Evolutionary conservation across 2,329 filamentous ascomycete genomes (phyloP).

Genomic region (Bipolaris cookei): DNA sequence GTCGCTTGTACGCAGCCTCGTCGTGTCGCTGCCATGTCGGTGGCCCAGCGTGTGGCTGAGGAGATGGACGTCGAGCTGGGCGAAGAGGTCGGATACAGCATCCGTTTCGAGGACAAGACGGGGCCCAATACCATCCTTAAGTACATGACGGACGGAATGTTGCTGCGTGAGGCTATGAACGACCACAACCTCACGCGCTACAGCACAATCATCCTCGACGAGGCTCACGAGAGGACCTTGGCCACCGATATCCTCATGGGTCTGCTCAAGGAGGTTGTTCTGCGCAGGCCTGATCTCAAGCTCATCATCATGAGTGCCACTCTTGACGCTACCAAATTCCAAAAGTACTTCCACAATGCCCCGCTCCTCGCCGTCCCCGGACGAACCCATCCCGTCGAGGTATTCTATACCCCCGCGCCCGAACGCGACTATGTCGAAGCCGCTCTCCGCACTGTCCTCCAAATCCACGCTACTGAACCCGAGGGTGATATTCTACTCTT

Average conservation of each 20-base stretch:
- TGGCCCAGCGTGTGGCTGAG: conserved; percentile 94
- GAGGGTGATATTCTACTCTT: conserved; percentile 95
- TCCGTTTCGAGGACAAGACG: conserved; percentile 95
- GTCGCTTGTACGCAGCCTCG: conserved; percentile 97
- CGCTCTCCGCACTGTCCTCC: conserved; percentile 89
- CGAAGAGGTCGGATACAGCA: conserved; percentile 93
- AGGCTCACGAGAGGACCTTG: conserved; percentile 96
- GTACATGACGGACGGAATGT: conserved; percentile 99
- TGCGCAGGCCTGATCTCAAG: conserved; percentile 84
- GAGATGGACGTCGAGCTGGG: conserved; percentile 92
- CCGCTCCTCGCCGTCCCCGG: conserved; percentile 93
- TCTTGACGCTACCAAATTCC: conserved; percentile 96
- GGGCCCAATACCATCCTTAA: conserved; percentile 90
- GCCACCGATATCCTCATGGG: conserved; percentile 95
- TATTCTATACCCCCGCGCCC: conserved; percentile 96
- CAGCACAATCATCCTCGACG: conserved; percentile 96
- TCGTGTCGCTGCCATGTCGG: conserved; percentile 96
- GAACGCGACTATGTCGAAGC: conserved; percentile 97
- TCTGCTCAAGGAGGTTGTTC: conserved; percentile 89
- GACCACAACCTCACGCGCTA: conserved; percentile 90
- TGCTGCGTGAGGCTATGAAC: conserved; percentile 91
- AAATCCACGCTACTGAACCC: conserved; percentile 91
- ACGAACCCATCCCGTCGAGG: conserved; percentile 94
- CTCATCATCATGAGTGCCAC: conserved; percentile 97
- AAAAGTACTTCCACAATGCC: conserved; percentile 94